Conservation (phyloP, 176 grass and related monocot species). For the Ampelocalamus luodianensis region DNA sequence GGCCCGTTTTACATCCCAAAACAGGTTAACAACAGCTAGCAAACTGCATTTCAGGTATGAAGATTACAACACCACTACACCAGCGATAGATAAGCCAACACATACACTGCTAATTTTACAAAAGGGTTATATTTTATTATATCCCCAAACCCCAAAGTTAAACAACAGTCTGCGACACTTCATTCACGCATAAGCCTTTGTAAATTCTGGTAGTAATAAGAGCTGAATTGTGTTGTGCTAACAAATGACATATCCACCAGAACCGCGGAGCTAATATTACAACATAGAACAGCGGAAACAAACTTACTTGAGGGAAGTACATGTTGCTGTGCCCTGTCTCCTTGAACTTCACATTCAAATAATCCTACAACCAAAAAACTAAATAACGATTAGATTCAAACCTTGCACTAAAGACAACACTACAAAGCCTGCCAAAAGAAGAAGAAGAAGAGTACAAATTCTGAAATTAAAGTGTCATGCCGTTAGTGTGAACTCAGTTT, state of each 20-base stretch:
- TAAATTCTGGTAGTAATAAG: neutral
- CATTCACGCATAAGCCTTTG: neutral
- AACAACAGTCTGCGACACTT: neutral
- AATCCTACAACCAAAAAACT: conserved; percentile 59
- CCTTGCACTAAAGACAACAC: neutral
- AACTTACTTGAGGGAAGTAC: conserved; percentile 95
- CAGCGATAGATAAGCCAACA: conserved; percentile 7
- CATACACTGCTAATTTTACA: neutral
- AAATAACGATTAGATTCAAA: conserved; percentile 15
- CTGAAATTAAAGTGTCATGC: neutral
- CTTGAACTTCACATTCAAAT: conserved; percentile 97
- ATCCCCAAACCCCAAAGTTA: neutral
- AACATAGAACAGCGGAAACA: neutral
- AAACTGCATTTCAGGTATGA: neutral
- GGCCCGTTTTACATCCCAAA: conserved; percentile 24
- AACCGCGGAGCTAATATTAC: neutral
- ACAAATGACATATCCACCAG: neutral
- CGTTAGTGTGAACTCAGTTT: neutral
- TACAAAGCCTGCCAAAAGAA: neutral
- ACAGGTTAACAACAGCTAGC: conserved; percentile 16
- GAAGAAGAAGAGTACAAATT: neutral
- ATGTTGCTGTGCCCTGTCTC: conserved; percentile 97
- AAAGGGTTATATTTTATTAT: neutral
- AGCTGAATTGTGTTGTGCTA: neutral
- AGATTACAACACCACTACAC: conserved; percentile 4